phyloP scores from a whole-genome alignment of 345 rosid species.

The Brassica incana region DNA sequence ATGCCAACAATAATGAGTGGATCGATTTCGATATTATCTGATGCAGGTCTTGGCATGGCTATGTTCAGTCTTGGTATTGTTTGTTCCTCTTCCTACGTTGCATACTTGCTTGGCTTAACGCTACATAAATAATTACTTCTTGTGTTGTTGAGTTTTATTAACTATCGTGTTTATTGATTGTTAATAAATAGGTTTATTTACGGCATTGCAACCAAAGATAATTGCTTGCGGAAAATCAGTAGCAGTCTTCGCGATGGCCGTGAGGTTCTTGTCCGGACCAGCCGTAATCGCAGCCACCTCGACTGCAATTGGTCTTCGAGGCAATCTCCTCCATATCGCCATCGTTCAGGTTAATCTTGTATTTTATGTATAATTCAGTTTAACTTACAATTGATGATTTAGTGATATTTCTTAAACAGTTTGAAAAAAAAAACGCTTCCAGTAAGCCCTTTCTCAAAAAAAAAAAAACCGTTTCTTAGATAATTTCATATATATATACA shows the following conservation, averaged over 20 bases:
- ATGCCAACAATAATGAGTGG: conserved; percentile 76
- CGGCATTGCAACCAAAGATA: conserved; percentile 81
- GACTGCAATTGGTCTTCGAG: conserved; percentile 74
- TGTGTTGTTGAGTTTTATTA: background rate
- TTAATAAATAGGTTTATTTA: conserved; percentile 56
- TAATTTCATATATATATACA: background rate
- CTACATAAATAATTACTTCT: background rate
- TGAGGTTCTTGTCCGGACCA: conserved; percentile 76
- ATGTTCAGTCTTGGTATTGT: conserved; percentile 72
- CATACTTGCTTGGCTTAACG: background rate
- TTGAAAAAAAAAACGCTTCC: no score
- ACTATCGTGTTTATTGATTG: background rate
- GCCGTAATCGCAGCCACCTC: conserved; percentile 88
- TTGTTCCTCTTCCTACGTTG: background rate
- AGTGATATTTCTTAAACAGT: background rate
- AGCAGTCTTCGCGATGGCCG: conserved; percentile 80
- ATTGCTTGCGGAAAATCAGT: conserved; percentile 82
- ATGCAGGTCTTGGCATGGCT: conserved; percentile 88
- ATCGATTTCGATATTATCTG: conserved; percentile 70
- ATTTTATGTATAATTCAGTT: background rate
- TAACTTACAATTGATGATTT: background rate
- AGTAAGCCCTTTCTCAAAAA: no score
- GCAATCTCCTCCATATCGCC: conserved; percentile 69
- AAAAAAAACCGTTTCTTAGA: no score
- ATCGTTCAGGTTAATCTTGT: conserved; percentile 62